phyloP scores from a whole-genome alignment of 1,284 basidiomycete species.

The Heterobasidion occidentale region DNA sequence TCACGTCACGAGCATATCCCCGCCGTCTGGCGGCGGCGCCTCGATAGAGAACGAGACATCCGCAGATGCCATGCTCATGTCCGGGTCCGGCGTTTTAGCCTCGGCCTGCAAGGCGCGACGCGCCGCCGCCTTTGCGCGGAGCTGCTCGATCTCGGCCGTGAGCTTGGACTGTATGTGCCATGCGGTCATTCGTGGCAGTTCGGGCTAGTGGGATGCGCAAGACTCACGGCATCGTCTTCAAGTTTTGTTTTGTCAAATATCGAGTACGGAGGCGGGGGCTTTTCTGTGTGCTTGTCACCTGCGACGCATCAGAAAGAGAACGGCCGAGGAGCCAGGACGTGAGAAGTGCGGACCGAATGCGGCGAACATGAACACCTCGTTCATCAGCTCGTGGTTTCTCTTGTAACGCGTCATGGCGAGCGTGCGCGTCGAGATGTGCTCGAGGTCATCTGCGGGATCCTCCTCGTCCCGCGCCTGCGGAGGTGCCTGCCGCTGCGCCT shows the following conservation, averaged over 20 bases:
- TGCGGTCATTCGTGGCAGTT: no score
- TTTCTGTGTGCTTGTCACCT: slow-evolving; percentile 38
- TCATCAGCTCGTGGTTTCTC: slow-evolving; percentile 77
- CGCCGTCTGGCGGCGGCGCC: no score
- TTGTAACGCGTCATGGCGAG: slow-evolving; percentile 64
- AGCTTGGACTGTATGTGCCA: slow-evolving; percentile 8
- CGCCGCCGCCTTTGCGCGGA: slow-evolving; percentile 11
- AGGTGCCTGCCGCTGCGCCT: slow-evolving; percentile 11
- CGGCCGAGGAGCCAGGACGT: not conserved
- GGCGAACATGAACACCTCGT: slow-evolving; percentile 67
- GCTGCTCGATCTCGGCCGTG: slow-evolving; percentile 13
- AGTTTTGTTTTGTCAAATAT: slow-evolving; percentile 55
- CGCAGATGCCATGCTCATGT: no score
- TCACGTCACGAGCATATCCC: no score
- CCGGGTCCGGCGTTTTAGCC: no score
- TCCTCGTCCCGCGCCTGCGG: slow-evolving; percentile 51
- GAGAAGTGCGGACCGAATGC: slow-evolving; percentile 44
- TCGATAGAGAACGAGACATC: no score
- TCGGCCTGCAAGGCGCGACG: slow-evolving; percentile 2
- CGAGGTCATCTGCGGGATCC: slow-evolving; percentile 64
- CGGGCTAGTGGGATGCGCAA: no score
- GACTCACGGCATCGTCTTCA: slow-evolving; percentile 31
- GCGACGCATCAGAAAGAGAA: slow-evolving; percentile 1
- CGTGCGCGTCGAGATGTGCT: slow-evolving; percentile 62
- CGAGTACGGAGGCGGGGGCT: slow-evolving; percentile 40